Conservation (phyloP, 2,329 filamentous ascomycete species). For the Colletotrichum magnum region DNA sequence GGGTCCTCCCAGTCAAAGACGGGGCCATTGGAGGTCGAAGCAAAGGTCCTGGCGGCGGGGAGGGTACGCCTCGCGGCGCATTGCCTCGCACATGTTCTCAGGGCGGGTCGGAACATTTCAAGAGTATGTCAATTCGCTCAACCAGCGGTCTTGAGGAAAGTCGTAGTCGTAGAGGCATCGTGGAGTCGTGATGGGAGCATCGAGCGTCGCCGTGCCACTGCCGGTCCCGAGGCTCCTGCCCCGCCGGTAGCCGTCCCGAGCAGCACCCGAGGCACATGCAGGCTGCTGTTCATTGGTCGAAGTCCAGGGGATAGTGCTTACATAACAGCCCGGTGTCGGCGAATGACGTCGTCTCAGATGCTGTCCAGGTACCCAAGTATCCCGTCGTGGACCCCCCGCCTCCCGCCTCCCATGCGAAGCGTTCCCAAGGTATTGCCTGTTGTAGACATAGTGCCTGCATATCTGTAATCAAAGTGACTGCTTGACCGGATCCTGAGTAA, state of each 20-base stretch:
- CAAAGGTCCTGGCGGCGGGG: slow-evolving; percentile 49
- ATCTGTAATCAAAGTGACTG: neutral
- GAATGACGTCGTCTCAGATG: slow-evolving; percentile 32
- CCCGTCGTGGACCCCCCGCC: too few species aligned
- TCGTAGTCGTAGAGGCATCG: neutral
- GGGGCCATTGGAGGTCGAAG: slow-evolving; percentile 50
- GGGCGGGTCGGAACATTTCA: slow-evolving; percentile 28
- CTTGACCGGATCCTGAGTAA: neutral
- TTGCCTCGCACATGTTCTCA: slow-evolving; percentile 34
- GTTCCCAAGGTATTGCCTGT: neutral
- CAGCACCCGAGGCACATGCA: slow-evolving; percentile 32
- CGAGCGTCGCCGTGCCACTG: slow-evolving; percentile 13
- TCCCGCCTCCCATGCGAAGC: neutral
- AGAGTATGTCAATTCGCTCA: slow-evolving; percentile 13
- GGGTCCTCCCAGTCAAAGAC: slow-evolving; percentile 94
- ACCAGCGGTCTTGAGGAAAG: neutral
- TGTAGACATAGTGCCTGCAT: neutral
- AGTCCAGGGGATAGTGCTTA: neutral
- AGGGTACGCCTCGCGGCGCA: slow-evolving; percentile 39
- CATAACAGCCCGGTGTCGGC: slow-evolving; percentile 33
- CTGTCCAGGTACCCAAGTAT: too few species aligned
- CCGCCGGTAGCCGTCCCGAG: slow-evolving; percentile 37
- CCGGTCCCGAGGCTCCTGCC: slow-evolving; percentile 14
- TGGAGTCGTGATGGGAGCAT: slow-evolving; percentile 7
- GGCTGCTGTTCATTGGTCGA: slow-evolving; percentile 23